These are phyloP conservation scores for Pleurotus cornucopiae DNA, from an alignment of 768 basidiomycete species.

Conservation along the genomic window DNA sequence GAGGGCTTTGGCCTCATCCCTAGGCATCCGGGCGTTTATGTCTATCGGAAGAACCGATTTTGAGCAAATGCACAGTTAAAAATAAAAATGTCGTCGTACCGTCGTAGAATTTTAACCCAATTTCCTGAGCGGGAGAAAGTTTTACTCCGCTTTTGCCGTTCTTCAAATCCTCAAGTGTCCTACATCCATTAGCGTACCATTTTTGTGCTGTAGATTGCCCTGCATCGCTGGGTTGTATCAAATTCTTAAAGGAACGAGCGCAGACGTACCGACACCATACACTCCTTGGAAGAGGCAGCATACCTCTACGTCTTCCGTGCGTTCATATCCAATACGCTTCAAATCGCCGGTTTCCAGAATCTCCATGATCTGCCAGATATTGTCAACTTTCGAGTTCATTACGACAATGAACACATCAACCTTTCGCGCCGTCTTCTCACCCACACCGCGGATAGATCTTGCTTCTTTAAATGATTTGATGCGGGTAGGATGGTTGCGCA, in stretches of 20 bases:
- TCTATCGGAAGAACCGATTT: conserved; percentile 35
- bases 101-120: conserved; percentile 67
- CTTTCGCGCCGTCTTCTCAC: conserved; percentile 74
- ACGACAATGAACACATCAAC: conserved; percentile 21
- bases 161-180: conserved; percentile 72
- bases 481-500: conserved; percentile 51
- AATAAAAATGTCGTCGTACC: conserved; percentile 33
- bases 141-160: conserved; percentile 57
- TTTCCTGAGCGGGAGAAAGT: conserved; percentile 55
- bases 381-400: not conserved
- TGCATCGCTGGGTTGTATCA: conserved; percentile 17
- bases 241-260: not conserved
- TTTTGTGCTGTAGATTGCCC: conserved; percentile 62
- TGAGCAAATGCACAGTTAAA: not conserved
- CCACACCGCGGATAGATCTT: conserved; percentile 54
- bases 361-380: conserved; percentile 64
- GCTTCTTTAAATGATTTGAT: conserved; percentile 62
- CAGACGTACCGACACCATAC: conserved; percentile 74
- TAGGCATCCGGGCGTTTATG: conserved; percentile 82
- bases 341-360: conserved; percentile 74
- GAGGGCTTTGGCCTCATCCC: conserved; percentile 71
- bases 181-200: conserved; percentile 75
- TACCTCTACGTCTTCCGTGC: conserved; percentile 56
- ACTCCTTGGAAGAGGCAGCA: conserved; percentile 68
- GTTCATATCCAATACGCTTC: conserved; percentile 62